phyloP scores from a whole-genome alignment of 1,139 yeast species.

The Taphrina flavorubra region DNA sequence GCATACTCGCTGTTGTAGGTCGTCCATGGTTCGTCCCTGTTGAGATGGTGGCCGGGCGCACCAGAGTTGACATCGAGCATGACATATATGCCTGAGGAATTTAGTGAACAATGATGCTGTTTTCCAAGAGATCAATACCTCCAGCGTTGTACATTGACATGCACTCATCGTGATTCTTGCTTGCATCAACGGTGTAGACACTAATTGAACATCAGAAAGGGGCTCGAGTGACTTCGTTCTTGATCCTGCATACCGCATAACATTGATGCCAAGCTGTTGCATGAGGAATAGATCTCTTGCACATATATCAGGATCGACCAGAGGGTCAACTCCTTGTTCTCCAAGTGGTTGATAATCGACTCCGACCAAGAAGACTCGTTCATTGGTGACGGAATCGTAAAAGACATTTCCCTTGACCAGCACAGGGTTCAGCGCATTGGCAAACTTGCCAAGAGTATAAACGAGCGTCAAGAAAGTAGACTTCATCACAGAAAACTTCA shows the following conservation, averaged over 20 bases:
- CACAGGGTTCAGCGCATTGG: slow-evolving; percentile 27
- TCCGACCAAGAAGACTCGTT: slow-evolving; percentile 56
- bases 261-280: slow-evolving; percentile 77
- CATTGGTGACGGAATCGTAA: slow-evolving; percentile 42
- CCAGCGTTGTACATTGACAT: slow-evolving; percentile 84
- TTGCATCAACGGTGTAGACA: slow-evolving; percentile 59
- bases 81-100: slow-evolving; percentile 62
- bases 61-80: slow-evolving; percentile 88
- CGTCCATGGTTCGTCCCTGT: slow-evolving; percentile 68
- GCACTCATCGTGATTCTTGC: slow-evolving; percentile 79
- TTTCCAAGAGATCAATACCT: slow-evolving; percentile 59
- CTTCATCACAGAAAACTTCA: background rate
- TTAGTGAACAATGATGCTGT: background rate
- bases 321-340: slow-evolving; percentile 73
- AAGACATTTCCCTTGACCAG: slow-evolving; percentile 42
- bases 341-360: slow-evolving; percentile 79
- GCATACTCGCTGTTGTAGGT: slow-evolving; percentile 70
- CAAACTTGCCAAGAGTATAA: slow-evolving; percentile 14
- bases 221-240: background rate
- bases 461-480: slow-evolving; percentile 12
- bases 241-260: slow-evolving; percentile 55
- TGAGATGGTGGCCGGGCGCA: slow-evolving; percentile 63
- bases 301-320: slow-evolving; percentile 73
- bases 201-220: slow-evolving; percentile 8
- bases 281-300: slow-evolving; percentile 79